Conservation (phyloP, 1,139 yeast genomes). For the Candida sp. region DNA sequence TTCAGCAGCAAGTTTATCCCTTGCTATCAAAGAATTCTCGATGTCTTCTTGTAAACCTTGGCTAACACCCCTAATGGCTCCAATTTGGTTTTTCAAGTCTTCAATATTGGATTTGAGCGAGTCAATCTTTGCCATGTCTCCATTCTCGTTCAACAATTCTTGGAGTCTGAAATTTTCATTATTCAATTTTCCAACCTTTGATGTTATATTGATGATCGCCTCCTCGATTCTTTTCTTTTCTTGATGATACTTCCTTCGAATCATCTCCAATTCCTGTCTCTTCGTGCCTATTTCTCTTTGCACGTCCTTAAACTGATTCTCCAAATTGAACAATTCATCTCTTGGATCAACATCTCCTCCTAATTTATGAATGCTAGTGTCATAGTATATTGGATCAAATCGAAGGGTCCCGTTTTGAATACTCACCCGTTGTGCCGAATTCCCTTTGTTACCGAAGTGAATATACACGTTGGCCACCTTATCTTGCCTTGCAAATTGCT, state of each 20-base stretch:
- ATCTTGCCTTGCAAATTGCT: constrained; percentile 21
- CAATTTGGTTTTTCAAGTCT: constrained; percentile 23
- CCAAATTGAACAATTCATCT: constrained; percentile 3
- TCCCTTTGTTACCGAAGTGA: constrained; percentile 37
- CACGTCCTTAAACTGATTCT: constrained; percentile 12
- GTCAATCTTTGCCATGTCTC: constrained; percentile 29
- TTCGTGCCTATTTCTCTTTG: constrained; percentile 14
- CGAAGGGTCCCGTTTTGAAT: constrained; percentile 42
- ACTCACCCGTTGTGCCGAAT: constrained; percentile 30
- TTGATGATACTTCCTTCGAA: constrained; percentile 3
- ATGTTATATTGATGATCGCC: constrained; percentile 3
- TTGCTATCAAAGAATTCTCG: constrained; percentile 2
- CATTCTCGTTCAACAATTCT: constrained; percentile 30
- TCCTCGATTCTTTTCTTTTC: background rate
- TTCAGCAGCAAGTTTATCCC: constrained; percentile 2
- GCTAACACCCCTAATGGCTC: constrained; percentile 23
- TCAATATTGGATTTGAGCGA: constrained; percentile 27
- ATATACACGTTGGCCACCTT: constrained; percentile 50
- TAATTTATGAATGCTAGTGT: constrained; percentile 26
- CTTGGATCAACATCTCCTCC: constrained; percentile 19
- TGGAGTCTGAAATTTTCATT: constrained; percentile 20
- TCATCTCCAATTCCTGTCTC: constrained; percentile 12
- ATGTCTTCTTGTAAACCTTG: constrained; percentile 25
- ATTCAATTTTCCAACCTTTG: constrained; percentile 14
- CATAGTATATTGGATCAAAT: constrained; percentile 56